Evolutionary conservation across 1,284 basidiomycete genomes (phyloP), one percentile per base, ranked within the genome.

Genomic region (Leucoagaricus sp.): DNA sequence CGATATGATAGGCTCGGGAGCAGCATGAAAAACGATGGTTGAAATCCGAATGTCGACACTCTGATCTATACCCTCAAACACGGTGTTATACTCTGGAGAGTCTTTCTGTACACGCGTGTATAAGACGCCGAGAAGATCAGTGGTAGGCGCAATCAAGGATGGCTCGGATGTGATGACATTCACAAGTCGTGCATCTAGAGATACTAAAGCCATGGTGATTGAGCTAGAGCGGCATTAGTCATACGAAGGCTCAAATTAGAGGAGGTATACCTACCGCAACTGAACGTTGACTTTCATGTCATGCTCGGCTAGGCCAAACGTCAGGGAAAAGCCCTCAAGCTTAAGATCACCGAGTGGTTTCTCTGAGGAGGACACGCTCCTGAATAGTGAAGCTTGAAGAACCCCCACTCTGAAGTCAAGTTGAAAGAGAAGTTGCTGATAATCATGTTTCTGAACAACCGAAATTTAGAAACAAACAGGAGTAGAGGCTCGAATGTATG

Each of bases 201-300:
- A 88, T 31, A 89, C 78, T 46, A 94, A 80, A 63, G 85, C 78
- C 85, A 91, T 84, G 9, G 80, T 80, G 55, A 92, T 67, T 25
- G 89, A 85, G 56, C 91, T 90, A 64, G 17, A 5, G 31, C 26
- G 26, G 53, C 53, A 6, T 23, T 7, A 26, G 40, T 34, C 25
- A 15, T 12, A 47, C n/a, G 19, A 44, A 28, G 19, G 46, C 12
- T 31, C 47, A 34, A 63, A 2, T 49, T 48, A 54, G 36, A 48
- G 59, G 53, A 58, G 10, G 19, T 36, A 29, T 33, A 72, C 77
- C 60, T 72, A 91, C 83, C 87, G 85, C 19, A 99, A 82, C 58
- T 84, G 87, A 28, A 99, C 81, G 65, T 93, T 88, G 31, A 98
- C 94, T 45, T 85, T 85, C 86, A 99, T 91, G 68, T 95, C 91